Conservation (phyloP, 2,329 filamentous ascomycete species). For the Sarocladiaceae sp. region DNA sequence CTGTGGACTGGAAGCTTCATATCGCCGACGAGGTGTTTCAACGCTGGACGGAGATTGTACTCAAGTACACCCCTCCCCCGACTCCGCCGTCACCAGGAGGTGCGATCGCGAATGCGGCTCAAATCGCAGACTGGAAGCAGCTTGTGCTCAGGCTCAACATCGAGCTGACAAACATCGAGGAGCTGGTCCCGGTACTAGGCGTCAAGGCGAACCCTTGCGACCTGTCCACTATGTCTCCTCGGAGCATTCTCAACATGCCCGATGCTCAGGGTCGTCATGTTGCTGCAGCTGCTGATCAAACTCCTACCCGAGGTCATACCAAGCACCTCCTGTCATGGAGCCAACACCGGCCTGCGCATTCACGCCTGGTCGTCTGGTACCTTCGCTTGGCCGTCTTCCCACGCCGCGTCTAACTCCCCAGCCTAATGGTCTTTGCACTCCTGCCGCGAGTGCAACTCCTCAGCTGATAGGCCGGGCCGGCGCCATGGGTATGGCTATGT, state of each 20-base stretch:
- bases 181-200: conserved; percentile 36
- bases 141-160: conserved; percentile 54
- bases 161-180: conserved; percentile 54
- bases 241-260: conserved; percentile 40
- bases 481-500: conserved; percentile 60
- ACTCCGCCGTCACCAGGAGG: conserved; percentile 52
- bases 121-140: conserved; percentile 53
- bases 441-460: conserved; percentile 52
- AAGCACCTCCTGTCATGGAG: conserved; percentile 46
- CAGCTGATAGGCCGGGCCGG: conserved; percentile 44
- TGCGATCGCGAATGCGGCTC: conserved; percentile 33
- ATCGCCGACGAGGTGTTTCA: conserved; percentile 86
- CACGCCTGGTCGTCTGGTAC: conserved; percentile 43
- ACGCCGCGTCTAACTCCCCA: conserved; percentile 57
- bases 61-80: conserved; percentile 76
- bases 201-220: conserved; percentile 26
- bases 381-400: conserved; percentile 51
- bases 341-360: conserved; percentile 35
- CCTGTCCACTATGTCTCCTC: conserved; percentile 33
- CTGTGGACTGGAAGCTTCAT: conserved; percentile 92
- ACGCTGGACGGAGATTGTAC: conserved; percentile 88
- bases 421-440: conserved; percentile 52
- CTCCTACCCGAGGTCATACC: conserved; percentile 37
- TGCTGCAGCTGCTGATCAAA: conserved; percentile 14
- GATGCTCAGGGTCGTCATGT: conserved; percentile 17